Conservation (phyloP, 495 filamentous ascomycete species). For the Penicillium ochrochloron region DNA sequence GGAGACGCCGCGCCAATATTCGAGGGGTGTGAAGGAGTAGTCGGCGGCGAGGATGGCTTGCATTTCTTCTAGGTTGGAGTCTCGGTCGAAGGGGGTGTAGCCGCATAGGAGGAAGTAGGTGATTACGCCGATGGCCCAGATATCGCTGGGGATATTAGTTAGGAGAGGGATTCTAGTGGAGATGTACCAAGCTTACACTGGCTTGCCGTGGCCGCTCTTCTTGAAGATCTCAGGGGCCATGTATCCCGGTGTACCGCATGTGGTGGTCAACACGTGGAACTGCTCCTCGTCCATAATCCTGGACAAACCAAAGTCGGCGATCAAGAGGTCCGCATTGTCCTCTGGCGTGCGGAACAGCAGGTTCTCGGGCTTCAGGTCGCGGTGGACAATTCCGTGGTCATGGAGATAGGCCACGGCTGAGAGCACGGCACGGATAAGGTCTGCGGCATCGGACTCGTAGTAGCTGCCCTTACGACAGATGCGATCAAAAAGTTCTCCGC, state of each 20-base stretch:
- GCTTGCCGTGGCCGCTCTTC: slow-evolving; percentile 78
- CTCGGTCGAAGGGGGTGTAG: slow-evolving; percentile 97
- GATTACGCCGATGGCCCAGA: slow-evolving; percentile 83
- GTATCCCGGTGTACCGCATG: slow-evolving; percentile 96
- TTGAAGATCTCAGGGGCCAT: slow-evolving; percentile 88
- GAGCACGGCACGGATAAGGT: slow-evolving; percentile 91
- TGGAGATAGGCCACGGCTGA: slow-evolving; percentile 98
- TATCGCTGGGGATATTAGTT: slow-evolving; percentile 53
- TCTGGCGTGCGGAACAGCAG: slow-evolving; percentile 60
- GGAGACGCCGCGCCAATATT: slow-evolving; percentile 97
- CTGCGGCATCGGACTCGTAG: slow-evolving; percentile 95
- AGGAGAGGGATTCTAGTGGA: background rate
- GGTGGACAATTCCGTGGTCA: slow-evolving; percentile 97
- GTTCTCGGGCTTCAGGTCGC: slow-evolving; percentile 68
- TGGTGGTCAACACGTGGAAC: slow-evolving; percentile 96
- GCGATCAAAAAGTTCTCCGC: slow-evolving; percentile 96
- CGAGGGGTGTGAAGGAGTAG: slow-evolving; percentile 92
- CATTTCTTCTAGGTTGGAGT: slow-evolving; percentile 98
- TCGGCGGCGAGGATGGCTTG: slow-evolving; percentile 96
- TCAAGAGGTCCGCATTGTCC: slow-evolving; percentile 72
- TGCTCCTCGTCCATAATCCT: slow-evolving; percentile 99
- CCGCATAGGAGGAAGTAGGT: slow-evolving; percentile 97
- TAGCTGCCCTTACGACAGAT: slow-evolving; percentile 98
- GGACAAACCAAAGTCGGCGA: slow-evolving; percentile 93
- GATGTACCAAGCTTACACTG: slow-evolving; percentile 60